A percentile compares a stretch with the other conserved stretches of the same genome.
These are phyloP conservation scores for Apiospora arundinis DNA, from an alignment of 2,329 filamentous ascomycete species.

Conservation along the genomic window DNA sequence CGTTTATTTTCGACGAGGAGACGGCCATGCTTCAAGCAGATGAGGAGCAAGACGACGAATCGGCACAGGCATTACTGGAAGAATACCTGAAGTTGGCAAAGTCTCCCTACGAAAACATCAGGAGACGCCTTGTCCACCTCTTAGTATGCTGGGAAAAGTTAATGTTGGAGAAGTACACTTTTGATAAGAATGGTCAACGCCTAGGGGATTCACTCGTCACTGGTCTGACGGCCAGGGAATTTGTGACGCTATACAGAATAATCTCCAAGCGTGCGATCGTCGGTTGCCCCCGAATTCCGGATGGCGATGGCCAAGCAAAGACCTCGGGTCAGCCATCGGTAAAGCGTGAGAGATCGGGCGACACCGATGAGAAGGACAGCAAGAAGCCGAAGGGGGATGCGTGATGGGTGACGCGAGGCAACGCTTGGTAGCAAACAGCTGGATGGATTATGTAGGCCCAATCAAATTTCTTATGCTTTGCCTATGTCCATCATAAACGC, in stretches of 20 bases:
- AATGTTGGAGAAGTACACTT: background rate
- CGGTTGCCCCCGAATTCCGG: background rate
- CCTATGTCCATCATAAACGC: background rate
- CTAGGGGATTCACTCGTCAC: background rate
- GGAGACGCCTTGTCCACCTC: background rate
- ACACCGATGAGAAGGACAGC: background rate
- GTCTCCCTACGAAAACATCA: background rate
- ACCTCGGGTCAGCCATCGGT: background rate
- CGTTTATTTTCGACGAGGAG: background rate
- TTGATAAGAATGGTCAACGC: background rate
- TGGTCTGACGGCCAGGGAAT: background rate
- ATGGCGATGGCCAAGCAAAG: background rate
- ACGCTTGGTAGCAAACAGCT: background rate
- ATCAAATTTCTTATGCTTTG: background rate
- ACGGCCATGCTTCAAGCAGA: background rate
- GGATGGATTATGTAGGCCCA: constrained; percentile 1
- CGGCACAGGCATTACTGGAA: background rate
- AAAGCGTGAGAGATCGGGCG: background rate
- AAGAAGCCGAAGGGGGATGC: constrained; percentile 1
- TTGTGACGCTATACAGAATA: background rate
- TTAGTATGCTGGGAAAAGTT: constrained; percentile 5
- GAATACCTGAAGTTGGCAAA: background rate
- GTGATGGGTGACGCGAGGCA: background rate
- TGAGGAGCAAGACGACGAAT: background rate
- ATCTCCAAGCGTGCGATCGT: background rate